Conservation (phyloP, 2,329 filamentous ascomycete genomes). For the Microdochium trichocladiopsis region DNA sequence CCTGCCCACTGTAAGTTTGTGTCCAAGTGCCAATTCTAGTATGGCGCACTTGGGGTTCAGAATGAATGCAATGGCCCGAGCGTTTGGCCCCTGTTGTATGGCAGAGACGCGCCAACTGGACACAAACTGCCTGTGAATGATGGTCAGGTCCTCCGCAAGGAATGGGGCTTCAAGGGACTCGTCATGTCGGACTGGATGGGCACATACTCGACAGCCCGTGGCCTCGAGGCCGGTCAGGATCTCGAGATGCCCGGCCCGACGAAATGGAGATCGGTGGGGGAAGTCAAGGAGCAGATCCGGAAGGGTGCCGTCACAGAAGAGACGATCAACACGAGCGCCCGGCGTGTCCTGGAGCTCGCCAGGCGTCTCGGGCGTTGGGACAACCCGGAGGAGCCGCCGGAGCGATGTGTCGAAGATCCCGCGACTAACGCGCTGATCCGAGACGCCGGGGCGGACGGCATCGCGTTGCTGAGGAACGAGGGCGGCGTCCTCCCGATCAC, state of each 20-base stretch:
- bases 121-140: too few species aligned
- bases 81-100: too few species aligned
- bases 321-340: not conserved
- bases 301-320: not conserved
- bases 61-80: too few species aligned
- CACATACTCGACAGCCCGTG: slow-evolving; percentile 24
- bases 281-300: not conserved
- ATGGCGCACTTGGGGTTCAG: too few species aligned
- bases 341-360: not conserved
- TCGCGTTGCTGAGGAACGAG: slow-evolving; percentile 70
- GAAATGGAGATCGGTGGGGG: not conserved
- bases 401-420: slow-evolving; percentile 52
- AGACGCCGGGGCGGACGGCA: too few species aligned
- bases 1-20: too few species aligned
- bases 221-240: slow-evolving; percentile 31
- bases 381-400: slow-evolving; percentile 37
- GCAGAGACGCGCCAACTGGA: too few species aligned
- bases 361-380: not conserved
- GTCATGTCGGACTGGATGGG: slow-evolving; percentile 32
- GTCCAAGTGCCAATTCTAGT: too few species aligned
- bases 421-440: slow-evolving; percentile 49
- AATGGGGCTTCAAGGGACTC: slow-evolving; percentile 49
- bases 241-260: slow-evolving; percentile 32
- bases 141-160: slow-evolving; percentile 53
- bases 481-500: slow-evolving; percentile 54